phyloP scores from a whole-genome alignment of 306 rosid species.

The Chamaecrista fasciculata region DNA sequence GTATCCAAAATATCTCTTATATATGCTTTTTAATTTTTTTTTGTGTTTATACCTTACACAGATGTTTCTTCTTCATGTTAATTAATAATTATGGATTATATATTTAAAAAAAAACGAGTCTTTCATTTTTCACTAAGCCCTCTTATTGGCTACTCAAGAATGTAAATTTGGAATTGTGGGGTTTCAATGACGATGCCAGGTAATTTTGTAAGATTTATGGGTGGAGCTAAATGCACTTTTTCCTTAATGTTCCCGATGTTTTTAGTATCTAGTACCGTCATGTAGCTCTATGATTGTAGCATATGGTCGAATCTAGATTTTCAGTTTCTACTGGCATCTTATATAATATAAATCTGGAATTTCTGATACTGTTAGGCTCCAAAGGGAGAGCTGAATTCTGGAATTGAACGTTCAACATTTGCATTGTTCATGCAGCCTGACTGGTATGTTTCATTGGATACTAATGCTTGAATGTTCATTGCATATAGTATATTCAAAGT shows the following conservation, averaged over 20 bases:
- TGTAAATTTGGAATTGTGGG: background rate
- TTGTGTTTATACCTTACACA: background rate
- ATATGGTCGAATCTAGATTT: constrained; percentile 2
- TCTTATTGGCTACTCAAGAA: constrained; percentile 7
- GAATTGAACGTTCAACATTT: constrained; percentile 83
- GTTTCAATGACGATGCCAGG: constrained; percentile 3
- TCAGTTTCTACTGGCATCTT: constrained; percentile 10
- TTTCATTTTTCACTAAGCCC: constrained; percentile 15
- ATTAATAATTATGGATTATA: constrained; percentile 12
- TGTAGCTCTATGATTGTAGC: constrained; percentile 10
- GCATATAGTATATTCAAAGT: constrained; percentile 14
- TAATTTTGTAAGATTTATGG: background rate
- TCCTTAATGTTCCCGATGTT: background rate
- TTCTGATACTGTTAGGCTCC: constrained; percentile 62
- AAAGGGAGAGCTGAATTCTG: constrained; percentile 61
- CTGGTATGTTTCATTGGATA: constrained; percentile 51
- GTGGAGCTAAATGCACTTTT: background rate
- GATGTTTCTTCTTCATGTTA: constrained; percentile 8
- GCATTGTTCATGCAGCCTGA: constrained; percentile 97
- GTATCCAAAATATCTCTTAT: background rate
- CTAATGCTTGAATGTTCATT: constrained; percentile 14
- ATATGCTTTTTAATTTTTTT: background rate
- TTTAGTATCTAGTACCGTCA: background rate
- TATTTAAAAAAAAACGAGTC: background rate
- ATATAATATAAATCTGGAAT: background rate